Evolutionary conservation across 2,329 filamentous ascomycete genomes (phyloP), one percentile per base, ranked within the genome.

Genomic region (Clarireedia sp.): DNA sequence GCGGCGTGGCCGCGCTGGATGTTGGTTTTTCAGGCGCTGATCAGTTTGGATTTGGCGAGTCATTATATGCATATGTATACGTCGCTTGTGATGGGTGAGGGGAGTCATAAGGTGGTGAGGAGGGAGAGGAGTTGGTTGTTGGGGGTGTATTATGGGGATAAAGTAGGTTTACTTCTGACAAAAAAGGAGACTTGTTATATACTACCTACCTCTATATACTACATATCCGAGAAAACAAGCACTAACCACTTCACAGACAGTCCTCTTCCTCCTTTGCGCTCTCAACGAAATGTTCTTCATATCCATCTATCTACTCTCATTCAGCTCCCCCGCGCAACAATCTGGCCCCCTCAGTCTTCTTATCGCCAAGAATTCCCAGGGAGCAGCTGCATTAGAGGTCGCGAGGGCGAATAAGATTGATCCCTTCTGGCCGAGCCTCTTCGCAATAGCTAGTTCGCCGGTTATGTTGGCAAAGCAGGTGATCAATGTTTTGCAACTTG

Each of bases 21-120:
- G 61, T 90, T 97, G 64, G 68, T 97, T 57, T 99, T 99, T 79
- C 94, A 99, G 75, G 83, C 86, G 44, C 75, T 99, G 68, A 96
- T 99, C 71, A 87, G 87, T 55, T 75, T 99, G 66, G 94, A 99
- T 72, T 80, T 99, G 62, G 88, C 94, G 26, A 96, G 90, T 70
- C 94, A 99, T 73, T 99, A 97, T 71, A 92, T 97, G 78, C 94
- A 99, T 75, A 99, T 99, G 94, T 97, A 95, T 70, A 89, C 91
- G 12, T 96, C 90, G 0, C 76, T 96, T 67, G 85, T 86, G 62
- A 94, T 96, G 83, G 90, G 87, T 52, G 81, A 84, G 17, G 75
- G 81, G 64, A 86, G 90, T 75, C 94, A 99, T 76, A 99, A 99
- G 83, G 90, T 88, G 65, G 85, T 99, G 51, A 90, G 95, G 69